Evolutionary conservation across 495 filamentous ascomycete species (phyloP).

Genomic region (Annulohypoxylon nitens): DNA sequence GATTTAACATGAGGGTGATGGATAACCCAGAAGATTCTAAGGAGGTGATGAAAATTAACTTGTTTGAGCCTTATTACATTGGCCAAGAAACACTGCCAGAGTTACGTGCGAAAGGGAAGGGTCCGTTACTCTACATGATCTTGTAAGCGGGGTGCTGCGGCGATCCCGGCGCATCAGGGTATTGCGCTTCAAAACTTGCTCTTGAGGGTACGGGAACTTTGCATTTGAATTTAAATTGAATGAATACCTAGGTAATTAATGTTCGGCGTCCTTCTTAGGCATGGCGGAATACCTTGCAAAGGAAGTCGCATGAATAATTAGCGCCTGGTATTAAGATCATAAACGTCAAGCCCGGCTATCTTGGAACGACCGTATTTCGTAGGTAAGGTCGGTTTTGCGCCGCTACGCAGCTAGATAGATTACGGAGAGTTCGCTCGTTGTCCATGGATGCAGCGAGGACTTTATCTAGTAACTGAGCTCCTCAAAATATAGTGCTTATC

Average conservation of each 20-base stretch:
- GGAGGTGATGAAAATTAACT: constrained; percentile 66
- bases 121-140: constrained; percentile 64
- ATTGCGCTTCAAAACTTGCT: constrained; percentile 95
- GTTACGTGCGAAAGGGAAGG: constrained; percentile 62
- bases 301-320: constrained; percentile 12
- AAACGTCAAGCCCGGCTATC: constrained; percentile 18
- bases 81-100: constrained; percentile 61
- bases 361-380: constrained; percentile 28
- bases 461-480: too few relatives aligned
- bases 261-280: neutral
- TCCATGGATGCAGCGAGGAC: too few relatives aligned
- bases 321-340: constrained; percentile 21
- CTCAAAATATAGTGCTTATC: neutral
- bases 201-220: constrained; percentile 73
- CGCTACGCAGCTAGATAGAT: constrained; percentile 10
- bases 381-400: constrained; percentile 36
- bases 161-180: constrained; percentile 61
- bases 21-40: too few relatives aligned
- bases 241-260: neutral
- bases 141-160: constrained; percentile 63
- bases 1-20: neutral
- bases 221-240: neutral
- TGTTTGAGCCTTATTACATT: constrained; percentile 61
- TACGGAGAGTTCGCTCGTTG: too few relatives aligned
- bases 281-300: constrained; percentile 25